Conservation (phyloP, 129 eudicot genomes). For the sunflower (Helianthus annuus) region HanXRQr2.0-SUNRISE NC_035441.2:138016483-138016982, state of each 20-base stretch:
- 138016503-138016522: neutral
- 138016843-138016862: neutral
- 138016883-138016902: neutral
- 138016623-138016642: neutral
- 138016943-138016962: constrained; percentile 13
- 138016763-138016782: neutral
- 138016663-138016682: constrained; percentile 3
- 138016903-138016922: neutral
- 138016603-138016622: neutral
- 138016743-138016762: constrained; percentile 11
- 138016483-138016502: constrained; percentile 2
- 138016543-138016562: neutral
- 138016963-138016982: constrained; percentile 10
- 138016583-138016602: neutral
- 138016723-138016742: constrained; percentile 5
- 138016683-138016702: constrained; percentile 7
- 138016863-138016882: neutral
- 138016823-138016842: neutral
- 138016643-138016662: neutral
- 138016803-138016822: neutral
- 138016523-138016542: neutral
- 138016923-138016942: constrained; percentile 9
- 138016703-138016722: neutral
- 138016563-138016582: too few relatives aligned
- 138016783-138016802: constrained; percentile 15